Base-by-base conservation (phyloP, 2,329 filamentous ascomycete species). In the Penicillium sp. region DNA sequence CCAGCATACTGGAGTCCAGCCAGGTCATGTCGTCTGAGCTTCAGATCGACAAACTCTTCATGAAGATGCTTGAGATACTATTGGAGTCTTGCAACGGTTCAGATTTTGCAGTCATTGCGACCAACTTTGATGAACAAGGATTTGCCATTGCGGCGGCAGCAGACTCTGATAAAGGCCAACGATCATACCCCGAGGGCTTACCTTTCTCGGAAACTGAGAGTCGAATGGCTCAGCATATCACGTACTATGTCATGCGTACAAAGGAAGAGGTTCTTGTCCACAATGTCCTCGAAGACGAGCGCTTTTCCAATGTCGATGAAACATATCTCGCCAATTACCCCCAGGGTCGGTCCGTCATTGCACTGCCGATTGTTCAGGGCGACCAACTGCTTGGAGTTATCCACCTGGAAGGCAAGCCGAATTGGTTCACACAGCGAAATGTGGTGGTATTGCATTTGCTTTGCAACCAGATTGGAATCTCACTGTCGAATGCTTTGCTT, bases 11-110 rank as follows among this genome's bases (percentile, higher is more conserved):
- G 4, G 84, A 88, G 63, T 87, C 85, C 26, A 87, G 83, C 53
- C 85, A 88, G 68, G 79, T 88, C 6, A 81, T 88, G 62, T 88
- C 85, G 7, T 87, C 85, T 14, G 85, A 88, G 65, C 76, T 88
- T 16, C 81, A 87, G 59, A 83, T 88, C 43, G 85, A 88, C 58
- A 83, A 82, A 50, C 76, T 88, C 3, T 75, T 88, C 54, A 79
- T 81, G 2, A 87, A 87, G 70, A 86, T 88, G 80, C 83, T 84
- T 16, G 82, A 83, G 55, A 87, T 88, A 59, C 86, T 88, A 31
- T 72, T 88, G 7, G 85, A 88, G 63, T 85, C 84, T 1, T 87
- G 85, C 16, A 85, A 84, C 23, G 79, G 79, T 0, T 85, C 84
- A 3, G 84, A 85, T 37, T 78, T 85, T 27, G 84, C 82, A 29